Evolutionary conservation across 345 rosid genomes (phyloP).

Genomic region (Melastoma malabathricum): DNA sequence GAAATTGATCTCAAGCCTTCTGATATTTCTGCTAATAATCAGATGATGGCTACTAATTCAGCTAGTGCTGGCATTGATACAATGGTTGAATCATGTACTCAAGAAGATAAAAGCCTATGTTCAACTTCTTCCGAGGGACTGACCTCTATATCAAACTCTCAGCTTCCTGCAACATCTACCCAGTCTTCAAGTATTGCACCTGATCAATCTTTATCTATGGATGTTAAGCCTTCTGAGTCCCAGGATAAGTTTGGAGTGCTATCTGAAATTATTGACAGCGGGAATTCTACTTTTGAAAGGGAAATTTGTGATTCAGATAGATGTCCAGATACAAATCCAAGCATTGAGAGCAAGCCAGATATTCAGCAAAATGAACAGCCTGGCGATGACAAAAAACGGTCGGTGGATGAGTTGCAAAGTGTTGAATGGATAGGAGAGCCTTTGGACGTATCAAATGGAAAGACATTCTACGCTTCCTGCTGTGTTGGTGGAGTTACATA

Average conservation of each 20-base stretch:
- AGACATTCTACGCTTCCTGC: conserved; percentile 36
- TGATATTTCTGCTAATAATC: conserved; percentile 14
- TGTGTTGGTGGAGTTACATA: conserved; percentile 34
- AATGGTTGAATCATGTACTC: no score
- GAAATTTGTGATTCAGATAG: no score
- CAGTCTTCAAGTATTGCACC: conserved; percentile 8
- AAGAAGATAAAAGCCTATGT: not conserved
- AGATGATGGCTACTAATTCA: conserved; percentile 7
- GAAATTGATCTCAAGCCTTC: conserved; percentile 17
- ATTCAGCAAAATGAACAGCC: conserved; percentile 17
- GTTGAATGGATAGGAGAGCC: conserved; percentile 34
- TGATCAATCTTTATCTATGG: conserved; percentile 14
- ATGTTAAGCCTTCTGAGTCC: conserved; percentile 9
- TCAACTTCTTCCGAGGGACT: conserved; percentile 5
- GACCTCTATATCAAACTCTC: conserved; percentile 13
- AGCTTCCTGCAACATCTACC: conserved; percentile 9
- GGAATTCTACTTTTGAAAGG: no score
- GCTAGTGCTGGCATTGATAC: conserved; percentile 1
- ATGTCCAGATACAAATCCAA: no score
- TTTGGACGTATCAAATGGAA: conserved; percentile 27
- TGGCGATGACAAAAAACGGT: conserved; percentile 5
- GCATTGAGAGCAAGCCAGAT: conserved; percentile 8
- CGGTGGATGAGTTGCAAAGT: conserved; percentile 9
- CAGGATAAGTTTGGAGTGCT: conserved; percentile 18
- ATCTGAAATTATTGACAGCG: conserved; percentile 6